phyloP scores from a whole-genome alignment of 2,329 filamentous ascomycete species.

The Ploettnerulaceae sp. region DNA sequence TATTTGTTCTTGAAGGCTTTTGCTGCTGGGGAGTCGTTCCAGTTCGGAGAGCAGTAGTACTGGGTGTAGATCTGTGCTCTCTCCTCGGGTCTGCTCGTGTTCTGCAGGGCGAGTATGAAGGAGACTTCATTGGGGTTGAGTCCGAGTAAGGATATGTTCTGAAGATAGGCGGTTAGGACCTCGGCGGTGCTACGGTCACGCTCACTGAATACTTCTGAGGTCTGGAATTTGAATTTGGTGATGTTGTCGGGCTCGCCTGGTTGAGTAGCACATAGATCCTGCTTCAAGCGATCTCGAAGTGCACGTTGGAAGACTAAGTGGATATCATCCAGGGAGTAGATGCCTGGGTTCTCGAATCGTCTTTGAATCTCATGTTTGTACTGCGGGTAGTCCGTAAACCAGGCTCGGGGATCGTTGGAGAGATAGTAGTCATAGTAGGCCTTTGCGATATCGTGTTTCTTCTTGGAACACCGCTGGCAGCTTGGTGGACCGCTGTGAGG shows the following conservation, averaged over 20 bases:
- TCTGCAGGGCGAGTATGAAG: slow-evolving; percentile 20
- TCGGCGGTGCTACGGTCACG: slow-evolving; percentile 9
- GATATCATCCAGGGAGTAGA: slow-evolving; percentile 22
- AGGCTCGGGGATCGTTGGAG: slow-evolving; percentile 21
- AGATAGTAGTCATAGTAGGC: slow-evolving; percentile 31
- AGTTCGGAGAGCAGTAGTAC: slow-evolving; percentile 26
- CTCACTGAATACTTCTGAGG: slow-evolving; percentile 14
- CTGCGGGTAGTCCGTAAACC: slow-evolving; percentile 18
- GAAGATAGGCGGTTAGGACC: slow-evolving; percentile 19
- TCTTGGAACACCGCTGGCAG: slow-evolving; percentile 25
- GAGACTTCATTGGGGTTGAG: slow-evolving; percentile 12
- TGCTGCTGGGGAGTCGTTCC: slow-evolving; percentile 21
- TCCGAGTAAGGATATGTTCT: slow-evolving; percentile 3
- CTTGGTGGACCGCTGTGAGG: slow-evolving; percentile 22
- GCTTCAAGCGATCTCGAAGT: slow-evolving; percentile 25
- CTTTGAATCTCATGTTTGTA: slow-evolving; percentile 22
- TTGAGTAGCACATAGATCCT: slow-evolving; percentile 20
- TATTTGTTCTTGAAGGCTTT: slow-evolving; percentile 32
- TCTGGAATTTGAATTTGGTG: slow-evolving; percentile 1
- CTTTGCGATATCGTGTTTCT: slow-evolving; percentile 23
- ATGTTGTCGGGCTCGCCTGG: slow-evolving; percentile 6
- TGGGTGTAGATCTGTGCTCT: slow-evolving; percentile 25
- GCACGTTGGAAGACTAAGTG: slow-evolving; percentile 21
- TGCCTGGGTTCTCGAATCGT: slow-evolving; percentile 22
- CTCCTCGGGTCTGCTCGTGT: slow-evolving; percentile 22